Evolutionary conservation across 2,329 filamentous ascomycete species (phyloP).

Genomic region (Hypoxylon sp.): DNA sequence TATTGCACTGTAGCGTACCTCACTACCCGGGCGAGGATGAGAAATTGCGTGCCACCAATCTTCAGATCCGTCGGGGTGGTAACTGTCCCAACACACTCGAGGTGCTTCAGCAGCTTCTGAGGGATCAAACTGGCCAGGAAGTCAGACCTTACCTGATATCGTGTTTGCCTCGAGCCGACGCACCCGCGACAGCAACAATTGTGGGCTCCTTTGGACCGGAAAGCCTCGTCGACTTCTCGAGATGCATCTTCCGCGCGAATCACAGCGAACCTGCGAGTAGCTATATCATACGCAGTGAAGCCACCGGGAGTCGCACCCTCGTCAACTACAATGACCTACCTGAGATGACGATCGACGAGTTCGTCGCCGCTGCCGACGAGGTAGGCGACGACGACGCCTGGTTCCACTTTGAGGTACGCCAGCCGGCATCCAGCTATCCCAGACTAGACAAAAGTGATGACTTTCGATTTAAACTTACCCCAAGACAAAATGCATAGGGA

Average conservation of each 20-base stretch:
- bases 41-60: slow-evolving; percentile 71
- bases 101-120: slow-evolving; percentile 71
- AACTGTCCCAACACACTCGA: slow-evolving; percentile 78
- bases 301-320: slow-evolving; percentile 70
- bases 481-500: slow-evolving; percentile 56
- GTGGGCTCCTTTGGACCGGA: slow-evolving; percentile 59
- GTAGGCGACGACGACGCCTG: slow-evolving; percentile 55
- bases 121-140: slow-evolving; percentile 31
- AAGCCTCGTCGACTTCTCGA: slow-evolving; percentile 56
- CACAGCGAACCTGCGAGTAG: slow-evolving; percentile 68
- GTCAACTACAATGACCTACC: slow-evolving; percentile 74
- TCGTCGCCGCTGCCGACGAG: slow-evolving; percentile 54
- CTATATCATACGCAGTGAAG: slow-evolving; percentile 71
- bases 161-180: slow-evolving; percentile 61
- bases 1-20: slow-evolving; percentile 60
- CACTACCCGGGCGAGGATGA: slow-evolving; percentile 75
- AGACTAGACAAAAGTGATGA: background rate
- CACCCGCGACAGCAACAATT: slow-evolving; percentile 62
- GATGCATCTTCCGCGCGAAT: slow-evolving; percentile 67
- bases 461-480: slow-evolving; percentile 32
- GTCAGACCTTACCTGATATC: slow-evolving; percentile 57
- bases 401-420: slow-evolving; percentile 76
- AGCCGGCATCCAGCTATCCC: slow-evolving; percentile 5
- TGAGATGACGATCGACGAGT: slow-evolving; percentile 73
- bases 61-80: slow-evolving; percentile 71